Evolutionary conservation across 352 stramenopile species (phyloP), one percentile per base, ranked within the genome.

Genomic region (Globisporangium recalcitrans): DNA sequence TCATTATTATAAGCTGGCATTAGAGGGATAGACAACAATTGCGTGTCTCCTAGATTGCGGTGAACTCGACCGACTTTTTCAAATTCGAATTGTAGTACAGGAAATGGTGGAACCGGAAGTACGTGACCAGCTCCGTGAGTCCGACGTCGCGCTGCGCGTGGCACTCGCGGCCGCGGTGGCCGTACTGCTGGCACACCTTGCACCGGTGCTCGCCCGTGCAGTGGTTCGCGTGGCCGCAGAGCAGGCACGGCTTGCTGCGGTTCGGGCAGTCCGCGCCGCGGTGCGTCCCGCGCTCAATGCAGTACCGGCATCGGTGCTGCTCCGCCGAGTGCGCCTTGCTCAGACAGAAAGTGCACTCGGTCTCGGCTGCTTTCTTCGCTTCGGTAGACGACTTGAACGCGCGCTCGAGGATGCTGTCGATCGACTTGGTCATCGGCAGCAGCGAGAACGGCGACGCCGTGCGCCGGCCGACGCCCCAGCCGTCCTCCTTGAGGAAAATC

Each of bases 81-180:
- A 95, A 72, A 60, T 95, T 95, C 36, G 78, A 77, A 68, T 92
- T 93, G 79, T 95, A 95, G 65, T 95, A 95, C 19, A 95, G 70
- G 64, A 92, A 95, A 60, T 93, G 78, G 47, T 95, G 85, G 66
- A 88, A 95, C 21, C 84, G 85, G 65, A 92, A 95, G 71, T 91
- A 92, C 40, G 85, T 90, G 31, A 93, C 53, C 52, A 95, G 68
- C 64, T 95, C 85, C 16, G 85, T 74, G 65, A 90, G 73, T 4
- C 85, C 85, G 16, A 93, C 85, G 60, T 92, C 83, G 56, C 85
- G 79, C 58, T 94, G 85, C 34, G 75, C 73, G 65, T 94, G 85
- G 64, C 85, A 94, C 59, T 94, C 83, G 44, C 85, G 85, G 38
- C 85, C 85, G 34, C 85, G 85, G 64, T 94, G 85, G 26, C 85